Percentiles rank a stretch among this genome's conserved stretches.
phyloP scores from a whole-genome alignment of 129 eudicot genomes.

The Helichrysum umbraculigerum region DNA sequence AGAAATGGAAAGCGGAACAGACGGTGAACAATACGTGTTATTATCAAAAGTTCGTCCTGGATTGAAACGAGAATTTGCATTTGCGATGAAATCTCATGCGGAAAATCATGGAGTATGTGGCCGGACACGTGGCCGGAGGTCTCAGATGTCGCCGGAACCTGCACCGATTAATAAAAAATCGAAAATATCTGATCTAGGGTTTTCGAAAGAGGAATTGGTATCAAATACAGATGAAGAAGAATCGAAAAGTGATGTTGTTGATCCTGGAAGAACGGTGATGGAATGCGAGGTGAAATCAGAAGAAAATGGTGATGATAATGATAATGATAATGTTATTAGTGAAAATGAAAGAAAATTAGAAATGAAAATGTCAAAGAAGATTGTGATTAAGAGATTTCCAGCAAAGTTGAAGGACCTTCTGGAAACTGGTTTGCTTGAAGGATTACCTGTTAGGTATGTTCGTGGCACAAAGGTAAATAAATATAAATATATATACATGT shows the following conservation, averaged over 20 bases:
- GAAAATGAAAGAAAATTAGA: conserved; percentile 25
- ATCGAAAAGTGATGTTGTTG: conserved; percentile 38
- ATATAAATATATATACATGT: neutral
- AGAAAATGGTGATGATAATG: conserved; percentile 24
- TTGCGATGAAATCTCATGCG: conserved; percentile 50
- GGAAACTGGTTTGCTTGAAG: conserved; percentile 82
- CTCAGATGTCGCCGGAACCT: conserved; percentile 29
- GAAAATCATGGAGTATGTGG: conserved; percentile 38
- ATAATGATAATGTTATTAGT: conserved; percentile 11
- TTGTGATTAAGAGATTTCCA: conserved; percentile 43
- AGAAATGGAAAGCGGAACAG: conserved; percentile 40
- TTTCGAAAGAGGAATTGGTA: conserved; percentile 18
- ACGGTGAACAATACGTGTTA: conserved; percentile 41
- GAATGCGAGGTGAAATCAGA: conserved; percentile 36
- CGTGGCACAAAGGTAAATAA: conserved; percentile 61
- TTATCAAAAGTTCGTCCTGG: conserved; percentile 47
- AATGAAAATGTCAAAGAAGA: conserved; percentile 44
- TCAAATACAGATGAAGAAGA: conserved; percentile 30
- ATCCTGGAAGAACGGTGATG: conserved; percentile 26
- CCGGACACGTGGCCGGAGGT: conserved; percentile 37
- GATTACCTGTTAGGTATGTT: conserved; percentile 54
- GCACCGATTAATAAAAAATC: conserved; percentile 24
- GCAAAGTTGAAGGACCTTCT: conserved; percentile 67
- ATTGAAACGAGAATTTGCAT: conserved; percentile 52
- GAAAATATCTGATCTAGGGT: conserved; percentile 22